Base-by-base conservation (phyloP, 306 rosid species). In the Cucumis hystrix region DNA sequence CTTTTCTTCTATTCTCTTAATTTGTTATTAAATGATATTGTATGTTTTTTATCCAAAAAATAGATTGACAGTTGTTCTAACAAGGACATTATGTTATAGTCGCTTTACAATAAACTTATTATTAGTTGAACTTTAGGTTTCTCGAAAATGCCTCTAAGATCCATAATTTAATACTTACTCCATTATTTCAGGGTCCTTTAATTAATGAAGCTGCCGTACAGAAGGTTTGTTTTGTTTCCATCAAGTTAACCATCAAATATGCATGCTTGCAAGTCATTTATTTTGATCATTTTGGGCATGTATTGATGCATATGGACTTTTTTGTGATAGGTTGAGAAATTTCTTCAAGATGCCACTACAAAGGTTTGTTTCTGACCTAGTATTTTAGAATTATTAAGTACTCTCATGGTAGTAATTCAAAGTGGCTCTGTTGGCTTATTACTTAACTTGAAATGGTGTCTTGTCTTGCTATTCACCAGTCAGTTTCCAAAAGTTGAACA, bases 181-280 rank as follows among this genome's bases (percentile, higher is more conserved):
- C 55, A 17, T 84, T 74, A 79, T 61, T 85, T 79, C 86, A 95
- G 97, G 99, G 99, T 59, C 99, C 99, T 81, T 85, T 95, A 70
- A 95, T 95, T 81, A 95, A 95, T 82, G 99, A 95, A 86, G 97
- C 99, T 80, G 99, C 99, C 45, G 97, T 95, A 0, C 54, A 87
- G 70, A 95, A 95, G 99, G 99, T 94, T 78, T 74, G 82, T 82
- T 73, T 15, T 57, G 37, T 13, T 71, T 62, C n/a, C 59, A 7
- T 75, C 55, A 75, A 23, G 58, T 52, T 62, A n/a, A 4, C 65
- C 40, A 60, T n/a, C 18, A 74, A 33, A 56, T 54, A n/a, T 75
- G 23, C 78, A 55, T 39, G 17, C 49, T 10, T 52, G 60, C 65
- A 28, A 28, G 30, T 72, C 60, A 75, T 58, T 75, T 73, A 54